A percentile compares a stretch with the other conserved stretches of the same genome.
phyloP scores from a whole-genome alignment of 306 rosid species.

The Trifolium fragiferum region DNA sequence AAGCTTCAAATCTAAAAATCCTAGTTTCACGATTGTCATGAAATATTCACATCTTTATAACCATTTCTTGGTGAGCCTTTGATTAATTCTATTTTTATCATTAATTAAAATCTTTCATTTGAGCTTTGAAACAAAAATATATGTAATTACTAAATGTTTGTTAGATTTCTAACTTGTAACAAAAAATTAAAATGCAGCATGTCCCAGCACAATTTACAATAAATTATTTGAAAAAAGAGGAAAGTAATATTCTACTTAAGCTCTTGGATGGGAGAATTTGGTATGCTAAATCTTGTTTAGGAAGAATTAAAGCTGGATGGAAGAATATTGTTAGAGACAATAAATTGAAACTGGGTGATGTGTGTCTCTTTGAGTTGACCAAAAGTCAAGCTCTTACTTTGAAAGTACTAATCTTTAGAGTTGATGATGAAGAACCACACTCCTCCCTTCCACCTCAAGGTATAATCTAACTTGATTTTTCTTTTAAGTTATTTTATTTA shows the following conservation, averaged over 20 bases:
- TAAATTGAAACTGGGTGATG: constrained; percentile 29
- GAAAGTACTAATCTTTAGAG: constrained; percentile 14
- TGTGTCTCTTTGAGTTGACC: constrained; percentile 25
- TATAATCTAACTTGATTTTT: neutral
- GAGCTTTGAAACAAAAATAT: neutral
- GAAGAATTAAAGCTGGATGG: constrained; percentile 47
- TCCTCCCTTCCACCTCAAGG: neutral
- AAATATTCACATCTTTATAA: neutral
- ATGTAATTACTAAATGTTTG: neutral
- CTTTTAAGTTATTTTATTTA: neutral
- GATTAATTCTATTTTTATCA: neutral
- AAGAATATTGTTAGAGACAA: constrained; percentile 38
- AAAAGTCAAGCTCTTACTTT: constrained; percentile 6
- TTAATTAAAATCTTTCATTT: neutral
- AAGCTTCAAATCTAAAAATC: constrained; percentile 16
- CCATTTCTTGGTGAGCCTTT: neutral
- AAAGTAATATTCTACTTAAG: neutral
- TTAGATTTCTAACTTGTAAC: neutral
- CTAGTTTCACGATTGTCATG: constrained; percentile 7
- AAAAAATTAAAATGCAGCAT: constrained; percentile 7
- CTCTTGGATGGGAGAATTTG: constrained; percentile 24
- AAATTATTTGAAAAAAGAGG: neutral
- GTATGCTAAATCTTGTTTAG: neutral
- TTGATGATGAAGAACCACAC: neutral
- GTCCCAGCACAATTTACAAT: constrained; percentile 16